Conservation (phyloP, 2,329 filamentous ascomycete genomes). For the Camptophora hylomeconis region DNA sequence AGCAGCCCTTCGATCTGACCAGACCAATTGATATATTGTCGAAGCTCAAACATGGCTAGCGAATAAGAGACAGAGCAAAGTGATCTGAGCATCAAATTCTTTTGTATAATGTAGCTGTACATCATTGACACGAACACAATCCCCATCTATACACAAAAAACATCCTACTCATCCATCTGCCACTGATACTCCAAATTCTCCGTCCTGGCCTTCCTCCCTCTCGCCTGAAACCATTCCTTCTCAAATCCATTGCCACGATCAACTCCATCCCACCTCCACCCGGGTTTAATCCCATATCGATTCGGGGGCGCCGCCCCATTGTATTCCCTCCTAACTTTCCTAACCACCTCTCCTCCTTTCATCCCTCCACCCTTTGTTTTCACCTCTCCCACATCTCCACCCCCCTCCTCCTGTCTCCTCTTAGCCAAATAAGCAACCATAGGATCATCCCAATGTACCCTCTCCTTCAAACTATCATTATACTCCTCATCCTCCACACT, state of each 20-base stretch:
- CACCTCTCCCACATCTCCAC: constrained; percentile 30
- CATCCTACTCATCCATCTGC: constrained; percentile 96
- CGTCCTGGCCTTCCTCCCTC: constrained; percentile 64
- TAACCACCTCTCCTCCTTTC: constrained; percentile 24
- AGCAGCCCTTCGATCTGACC: no score
- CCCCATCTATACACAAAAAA: no score
- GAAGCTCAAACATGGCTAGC: no score
- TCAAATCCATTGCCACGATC: constrained; percentile 91
- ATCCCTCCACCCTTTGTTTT: constrained; percentile 22
- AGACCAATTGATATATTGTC: no score
- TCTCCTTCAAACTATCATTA: constrained; percentile 68
- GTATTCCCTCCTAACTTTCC: constrained; percentile 55
- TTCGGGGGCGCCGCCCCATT: constrained; percentile 73
- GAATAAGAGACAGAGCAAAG: no score
- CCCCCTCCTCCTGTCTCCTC: constrained; percentile 29
- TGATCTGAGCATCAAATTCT: no score
- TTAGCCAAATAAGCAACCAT: constrained; percentile 64
- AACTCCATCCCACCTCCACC: constrained; percentile 93
- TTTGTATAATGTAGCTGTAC: no score
- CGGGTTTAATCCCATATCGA: constrained; percentile 82
- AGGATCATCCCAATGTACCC: constrained; percentile 84
- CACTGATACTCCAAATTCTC: constrained; percentile 79
- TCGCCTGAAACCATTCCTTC: constrained; percentile 76
- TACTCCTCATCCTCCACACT: constrained; percentile 73
- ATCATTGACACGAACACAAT: no score